phyloP scores from a whole-genome alignment of 176 grass and related monocot species.

The Eragrostis curvula region DNA sequence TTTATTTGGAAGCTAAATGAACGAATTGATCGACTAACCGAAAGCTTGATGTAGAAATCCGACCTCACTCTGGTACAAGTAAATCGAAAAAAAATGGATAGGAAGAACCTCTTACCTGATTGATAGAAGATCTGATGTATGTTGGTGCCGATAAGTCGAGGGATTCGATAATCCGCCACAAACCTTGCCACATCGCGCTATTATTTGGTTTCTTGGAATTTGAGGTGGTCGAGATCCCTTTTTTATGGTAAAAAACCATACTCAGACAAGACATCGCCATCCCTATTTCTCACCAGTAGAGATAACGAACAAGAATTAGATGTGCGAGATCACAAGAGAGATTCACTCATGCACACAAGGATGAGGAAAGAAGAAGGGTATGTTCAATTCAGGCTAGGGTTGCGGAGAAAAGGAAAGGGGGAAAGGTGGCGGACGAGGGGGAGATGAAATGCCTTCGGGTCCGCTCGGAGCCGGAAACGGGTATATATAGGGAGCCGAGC shows the following conservation, averaged over 20 bases:
- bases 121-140: background rate
- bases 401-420: too few relatives aligned
- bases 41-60: background rate
- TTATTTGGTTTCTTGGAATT: background rate
- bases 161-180: background rate
- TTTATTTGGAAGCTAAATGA: background rate
- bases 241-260: too few relatives aligned
- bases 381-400: background rate
- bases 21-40: background rate
- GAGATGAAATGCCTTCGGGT: background rate
- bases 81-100: background rate
- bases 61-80: background rate
- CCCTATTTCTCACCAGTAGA: background rate
- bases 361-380: too few relatives aligned
- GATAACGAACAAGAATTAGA: background rate
- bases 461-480: fast-evolving
- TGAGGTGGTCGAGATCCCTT: background rate
- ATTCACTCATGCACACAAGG: background rate
- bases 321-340: background rate
- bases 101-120: background rate
- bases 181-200: background rate
- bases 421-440: background rate
- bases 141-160: background rate
- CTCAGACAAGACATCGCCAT: background rate
- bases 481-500: background rate